Percentiles rank a stretch among this genome's conserved stretches.
Evolutionary conservation across 495 filamentous ascomycete species (phyloP).

Genomic region (Tuber borchii): DNA sequence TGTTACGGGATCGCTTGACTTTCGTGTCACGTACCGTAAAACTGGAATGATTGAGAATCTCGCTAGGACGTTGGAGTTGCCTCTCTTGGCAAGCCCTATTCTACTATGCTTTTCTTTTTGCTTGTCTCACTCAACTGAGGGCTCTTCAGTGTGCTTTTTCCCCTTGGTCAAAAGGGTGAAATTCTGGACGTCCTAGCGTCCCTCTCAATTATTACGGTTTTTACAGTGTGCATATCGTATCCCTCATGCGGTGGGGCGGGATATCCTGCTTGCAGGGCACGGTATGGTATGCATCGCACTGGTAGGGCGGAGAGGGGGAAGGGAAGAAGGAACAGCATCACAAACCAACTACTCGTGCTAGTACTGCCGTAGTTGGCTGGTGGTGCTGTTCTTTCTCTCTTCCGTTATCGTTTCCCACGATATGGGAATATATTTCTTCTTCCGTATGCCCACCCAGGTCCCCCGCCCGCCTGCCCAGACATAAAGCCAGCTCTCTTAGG

Average conservation of each 20-base stretch:
- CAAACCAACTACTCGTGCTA: background rate
- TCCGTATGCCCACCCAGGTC: background rate
- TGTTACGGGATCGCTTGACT: background rate
- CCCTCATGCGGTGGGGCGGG: background rate
- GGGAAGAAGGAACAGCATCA: background rate
- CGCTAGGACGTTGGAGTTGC: no score
- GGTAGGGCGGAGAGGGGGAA: background rate
- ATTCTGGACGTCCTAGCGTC: no score
- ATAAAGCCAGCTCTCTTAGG: background rate
- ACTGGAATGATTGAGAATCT: no score
- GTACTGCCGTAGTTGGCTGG: background rate
- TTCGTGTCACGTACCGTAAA: background rate
- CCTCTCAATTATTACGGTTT: no score
- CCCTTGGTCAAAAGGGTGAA: no score
- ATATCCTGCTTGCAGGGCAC: no score
- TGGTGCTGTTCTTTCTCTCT: background rate
- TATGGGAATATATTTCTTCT: background rate
- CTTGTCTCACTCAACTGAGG: no score
- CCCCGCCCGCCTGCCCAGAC: constrained; percentile 1
- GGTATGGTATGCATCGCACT: background rate
- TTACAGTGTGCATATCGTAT: background rate
- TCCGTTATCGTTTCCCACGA: background rate
- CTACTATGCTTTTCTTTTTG: no score
- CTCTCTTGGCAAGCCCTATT: no score
- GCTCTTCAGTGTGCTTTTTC: no score